A percentile compares a stretch with the other conserved stretches of the same genome.
phyloP scores from a whole-genome alignment of 106 monocot species.

The Chionographis japonica region DNA sequence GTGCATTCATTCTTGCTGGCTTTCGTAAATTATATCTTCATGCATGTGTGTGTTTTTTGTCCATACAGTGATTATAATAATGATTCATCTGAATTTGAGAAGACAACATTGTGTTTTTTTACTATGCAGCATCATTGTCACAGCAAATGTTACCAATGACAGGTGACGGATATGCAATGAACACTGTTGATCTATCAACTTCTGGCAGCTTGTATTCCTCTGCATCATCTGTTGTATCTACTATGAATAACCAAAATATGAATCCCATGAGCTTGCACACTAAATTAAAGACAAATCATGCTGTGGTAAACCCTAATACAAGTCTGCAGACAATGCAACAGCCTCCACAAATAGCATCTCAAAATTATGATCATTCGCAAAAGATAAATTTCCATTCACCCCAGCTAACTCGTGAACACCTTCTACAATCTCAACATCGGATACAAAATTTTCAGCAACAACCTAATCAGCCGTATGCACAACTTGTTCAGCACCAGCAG shows the following conservation, averaged over 20 bases:
- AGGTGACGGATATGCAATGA: constrained; percentile 58
- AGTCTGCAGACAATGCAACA: constrained; percentile 49
- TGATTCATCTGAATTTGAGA: background rate
- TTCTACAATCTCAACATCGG: constrained; percentile 44
- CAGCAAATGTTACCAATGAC: constrained; percentile 39
- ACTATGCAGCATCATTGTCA: constrained; percentile 42
- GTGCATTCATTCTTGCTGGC: background rate
- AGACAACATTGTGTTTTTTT: background rate
- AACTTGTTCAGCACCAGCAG: constrained; percentile 41
- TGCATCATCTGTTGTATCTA: constrained; percentile 36
- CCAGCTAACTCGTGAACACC: constrained; percentile 33
- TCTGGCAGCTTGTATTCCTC: constrained; percentile 46
- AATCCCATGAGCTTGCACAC: constrained; percentile 44
- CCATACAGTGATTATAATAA: background rate
- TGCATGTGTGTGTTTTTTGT: background rate
- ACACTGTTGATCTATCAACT: constrained; percentile 32
- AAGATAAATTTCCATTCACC: constrained; percentile 62
- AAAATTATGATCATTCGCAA: constrained; percentile 55
- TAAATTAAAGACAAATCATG: constrained; percentile 38
- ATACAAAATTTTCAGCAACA: constrained; percentile 47
- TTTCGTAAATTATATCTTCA: background rate
- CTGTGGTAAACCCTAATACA: constrained; percentile 28
- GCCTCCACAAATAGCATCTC: constrained; percentile 33
- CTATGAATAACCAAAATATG: constrained; percentile 41
- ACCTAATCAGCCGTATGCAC: constrained; percentile 35